These are phyloP conservation scores for Sclerotinia minor DNA, from an alignment of 2,329 filamentous ascomycete genomes.

Conservation along the genomic window DNA sequence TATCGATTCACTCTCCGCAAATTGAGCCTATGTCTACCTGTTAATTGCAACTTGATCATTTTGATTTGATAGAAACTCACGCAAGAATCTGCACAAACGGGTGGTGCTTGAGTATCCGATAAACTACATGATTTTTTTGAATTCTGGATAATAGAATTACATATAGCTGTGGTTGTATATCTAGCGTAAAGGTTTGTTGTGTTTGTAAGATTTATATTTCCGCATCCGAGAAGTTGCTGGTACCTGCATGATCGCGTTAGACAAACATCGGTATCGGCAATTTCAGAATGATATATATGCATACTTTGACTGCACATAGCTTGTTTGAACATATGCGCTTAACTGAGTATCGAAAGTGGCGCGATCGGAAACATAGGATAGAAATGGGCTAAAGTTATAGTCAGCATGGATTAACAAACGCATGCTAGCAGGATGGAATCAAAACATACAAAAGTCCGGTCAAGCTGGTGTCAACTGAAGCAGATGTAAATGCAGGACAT, in stretches of 20 bases:
- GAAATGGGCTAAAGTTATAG: constrained; percentile 67
- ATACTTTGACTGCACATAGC: constrained; percentile 78
- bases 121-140: constrained; percentile 71
- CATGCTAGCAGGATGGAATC: constrained; percentile 26
- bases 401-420: constrained; percentile 26
- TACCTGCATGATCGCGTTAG: constrained; percentile 61
- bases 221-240: constrained; percentile 76
- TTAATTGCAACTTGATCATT: constrained; percentile 40
- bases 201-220: constrained; percentile 72
- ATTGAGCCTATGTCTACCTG: constrained; percentile 60
- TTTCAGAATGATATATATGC: constrained; percentile 36
- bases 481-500: constrained; percentile 71
- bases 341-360: constrained; percentile 77
- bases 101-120: constrained; percentile 62
- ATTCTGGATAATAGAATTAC: constrained; percentile 91
- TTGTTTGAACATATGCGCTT: constrained; percentile 68
- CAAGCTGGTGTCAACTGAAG: constrained; percentile 62
- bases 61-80: constrained; percentile 50
- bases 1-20: constrained; percentile 83
- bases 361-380: constrained; percentile 75
- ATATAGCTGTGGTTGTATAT: constrained; percentile 88
- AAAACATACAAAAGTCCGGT: constrained; percentile 63
- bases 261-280: constrained; percentile 23
- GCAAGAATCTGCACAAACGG: constrained; percentile 88
- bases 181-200: constrained; percentile 84